These are phyloP conservation scores for Huiozyma sinensis DNA, from an alignment of 805 yeast species.

Conservation along the genomic window DNA sequence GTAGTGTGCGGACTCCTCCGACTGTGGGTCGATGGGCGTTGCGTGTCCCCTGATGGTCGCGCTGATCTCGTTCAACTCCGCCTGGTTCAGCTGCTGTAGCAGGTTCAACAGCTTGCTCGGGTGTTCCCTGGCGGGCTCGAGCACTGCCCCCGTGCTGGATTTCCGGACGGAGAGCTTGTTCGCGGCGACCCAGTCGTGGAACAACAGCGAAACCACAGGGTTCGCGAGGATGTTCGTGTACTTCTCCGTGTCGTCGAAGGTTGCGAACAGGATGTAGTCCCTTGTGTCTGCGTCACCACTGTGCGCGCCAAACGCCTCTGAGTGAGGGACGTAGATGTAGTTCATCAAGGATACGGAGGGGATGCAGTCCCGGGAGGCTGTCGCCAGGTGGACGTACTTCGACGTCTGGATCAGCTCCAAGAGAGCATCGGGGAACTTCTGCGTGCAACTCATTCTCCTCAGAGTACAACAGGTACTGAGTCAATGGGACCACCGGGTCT, in stretches of 20 bases:
- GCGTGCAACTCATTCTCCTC: slow-evolving; percentile 23
- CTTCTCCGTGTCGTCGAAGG: slow-evolving; percentile 63
- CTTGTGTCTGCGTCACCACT: slow-evolving; percentile 14
- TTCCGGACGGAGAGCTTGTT: slow-evolving; percentile 30
- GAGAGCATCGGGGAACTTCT: slow-evolving; percentile 31
- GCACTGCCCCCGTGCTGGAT: slow-evolving; percentile 8
- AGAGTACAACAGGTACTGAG: no score
- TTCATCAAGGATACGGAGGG: slow-evolving; percentile 93
- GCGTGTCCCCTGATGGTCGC: slow-evolving; percentile 76
- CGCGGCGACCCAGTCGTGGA: slow-evolving; percentile 85
- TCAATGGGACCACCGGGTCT: no score
- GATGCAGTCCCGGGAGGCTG: slow-evolving; percentile 49
- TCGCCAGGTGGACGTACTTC: slow-evolving; percentile 74
- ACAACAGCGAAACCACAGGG: slow-evolving; percentile 68
- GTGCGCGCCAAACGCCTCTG: slow-evolving; percentile 29
- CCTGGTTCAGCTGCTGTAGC: slow-evolving; percentile 66
- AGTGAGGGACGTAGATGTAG: slow-evolving; percentile 53
- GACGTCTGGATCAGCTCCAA: slow-evolving; percentile 44
- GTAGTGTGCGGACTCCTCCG: slow-evolving; percentile 47
- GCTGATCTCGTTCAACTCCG: slow-evolving; percentile 67
- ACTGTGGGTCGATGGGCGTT: slow-evolving; percentile 35
- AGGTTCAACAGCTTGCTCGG: slow-evolving; percentile 43
- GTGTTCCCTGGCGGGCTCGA: slow-evolving; percentile 14
- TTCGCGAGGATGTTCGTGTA: slow-evolving; percentile 57
- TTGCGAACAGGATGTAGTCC: slow-evolving; percentile 52